phyloP scores from a whole-genome alignment of 306 rosid genomes.

The Leucaena leucocephala region DNA sequence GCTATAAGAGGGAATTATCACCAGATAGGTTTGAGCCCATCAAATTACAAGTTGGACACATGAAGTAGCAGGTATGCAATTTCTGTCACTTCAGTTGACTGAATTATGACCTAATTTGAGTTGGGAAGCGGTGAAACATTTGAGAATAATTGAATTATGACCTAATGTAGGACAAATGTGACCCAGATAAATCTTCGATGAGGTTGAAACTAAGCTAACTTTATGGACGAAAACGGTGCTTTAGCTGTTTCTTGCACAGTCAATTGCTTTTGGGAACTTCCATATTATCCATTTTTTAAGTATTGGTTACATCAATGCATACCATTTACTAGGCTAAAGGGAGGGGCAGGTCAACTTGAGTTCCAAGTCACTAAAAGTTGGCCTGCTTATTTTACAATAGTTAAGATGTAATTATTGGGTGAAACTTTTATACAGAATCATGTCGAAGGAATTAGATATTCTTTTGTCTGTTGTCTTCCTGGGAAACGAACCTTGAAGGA shows the following conservation, averaged over 20 bases:
- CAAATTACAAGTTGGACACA: neutral
- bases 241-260: neutral
- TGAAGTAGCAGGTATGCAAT: neutral
- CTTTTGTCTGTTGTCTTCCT: constrained; percentile 25
- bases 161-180: neutral
- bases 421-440: constrained; percentile 17
- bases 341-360: neutral
- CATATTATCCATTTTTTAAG: neutral
- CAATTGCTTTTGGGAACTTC: neutral
- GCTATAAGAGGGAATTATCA: neutral
- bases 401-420: constrained; percentile 23
- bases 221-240: neutral
- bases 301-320: neutral
- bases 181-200: neutral
- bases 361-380: neutral
- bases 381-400: constrained; percentile 22
- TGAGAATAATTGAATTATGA: too few species aligned
- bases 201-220: neutral
- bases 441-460: neutral
- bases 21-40: neutral
- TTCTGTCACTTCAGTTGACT: neutral
- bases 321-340: neutral
- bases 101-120: neutral
- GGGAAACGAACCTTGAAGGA: constrained; percentile 40
- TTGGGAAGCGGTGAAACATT: neutral